Conservation (phyloP, 176 grass and related monocot species). For the Ananas comosus region DNA sequence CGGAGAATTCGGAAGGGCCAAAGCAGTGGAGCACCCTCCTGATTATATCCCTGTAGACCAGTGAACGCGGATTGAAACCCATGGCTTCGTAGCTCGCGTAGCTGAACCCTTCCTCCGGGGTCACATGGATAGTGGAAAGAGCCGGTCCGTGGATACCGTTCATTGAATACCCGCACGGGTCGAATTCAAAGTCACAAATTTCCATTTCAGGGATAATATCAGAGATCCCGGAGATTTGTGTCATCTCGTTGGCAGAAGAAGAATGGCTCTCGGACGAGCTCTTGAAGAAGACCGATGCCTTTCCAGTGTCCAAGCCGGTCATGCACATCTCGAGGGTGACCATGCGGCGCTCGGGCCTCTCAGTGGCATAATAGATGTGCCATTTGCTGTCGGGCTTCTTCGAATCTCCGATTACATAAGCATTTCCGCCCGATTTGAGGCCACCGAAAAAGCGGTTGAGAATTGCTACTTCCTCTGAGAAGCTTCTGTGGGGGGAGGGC, state of each 20-base stretch:
- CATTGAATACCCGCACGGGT: conserved; percentile 76
- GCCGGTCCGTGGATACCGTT: conserved; percentile 48
- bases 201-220: conserved; percentile 70
- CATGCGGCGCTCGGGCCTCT: conserved; percentile 51
- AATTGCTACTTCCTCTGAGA: conserved; percentile 53
- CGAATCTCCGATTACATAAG: conserved; percentile 61
- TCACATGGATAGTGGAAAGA: conserved; percentile 62
- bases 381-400: conserved; percentile 46
- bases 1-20: conserved; percentile 52
- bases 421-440: conserved; percentile 49
- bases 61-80: conserved; percentile 32
- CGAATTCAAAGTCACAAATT: conserved; percentile 63
- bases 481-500: conserved; percentile 69
- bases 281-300: conserved; percentile 66
- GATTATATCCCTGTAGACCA: conserved; percentile 31
- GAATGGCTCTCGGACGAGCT: conserved; percentile 32
- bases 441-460: conserved; percentile 45
- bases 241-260: conserved; percentile 61
- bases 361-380: conserved; percentile 60
- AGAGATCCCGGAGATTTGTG: conserved; percentile 51
- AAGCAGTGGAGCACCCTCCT: conserved; percentile 59
- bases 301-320: conserved; percentile 52
- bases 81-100: conserved; percentile 72
- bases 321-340: conserved; percentile 82
- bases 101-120: conserved; percentile 74